Evolutionary conservation across 768 basidiomycete genomes (phyloP), one percentile per base, ranked within the genome.

Genomic region (Suillus alpinus): DNA sequence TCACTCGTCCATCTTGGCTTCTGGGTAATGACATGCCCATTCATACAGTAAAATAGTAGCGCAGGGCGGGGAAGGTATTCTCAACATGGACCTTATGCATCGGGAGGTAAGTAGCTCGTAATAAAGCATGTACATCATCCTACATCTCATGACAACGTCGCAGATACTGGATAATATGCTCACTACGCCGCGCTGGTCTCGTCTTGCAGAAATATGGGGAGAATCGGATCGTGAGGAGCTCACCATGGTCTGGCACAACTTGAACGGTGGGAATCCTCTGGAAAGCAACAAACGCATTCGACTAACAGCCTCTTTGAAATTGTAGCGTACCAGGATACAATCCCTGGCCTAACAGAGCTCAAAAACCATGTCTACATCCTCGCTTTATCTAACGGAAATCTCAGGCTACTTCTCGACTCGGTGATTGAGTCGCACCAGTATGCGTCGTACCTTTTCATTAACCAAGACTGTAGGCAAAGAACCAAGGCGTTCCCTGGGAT

Each of bases 401-500:
- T 87, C 43, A 75, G 83, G 13, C 72, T 87, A 6, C 76, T 88
- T 2, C 70, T 85, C 0, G 86, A 89, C 65, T 80, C 88, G 83
- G 86, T 85, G 60, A 32, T 57, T 57, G 16, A 4, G 50, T 46
- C 32, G 55, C 50, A 59, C 20, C 26, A 8, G 5, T 20, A 14
- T 5, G 20, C 26, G 18, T 29, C 26, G 31, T 9, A 32, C 34
- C 2, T 6, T 26, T 36, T 23, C 4, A 7, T 44, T 55, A 29
- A 65, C 34, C 12, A 26, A 2, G 14, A 20, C 9, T 34, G 20
- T 55, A 88, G 86, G 86, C 88, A 0, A 88, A 84, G 70, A 71
- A 82, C 59, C 82, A 84, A 2, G 75, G 79, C 16, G 73, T 88
- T 3, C 87, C 87, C 0, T 88, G 85, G 87, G 86, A 89, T 59